These are phyloP conservation scores for Suhomyces sp. DNA, from an alignment of 805 yeast genomes.

Conservation along the genomic window DNA sequence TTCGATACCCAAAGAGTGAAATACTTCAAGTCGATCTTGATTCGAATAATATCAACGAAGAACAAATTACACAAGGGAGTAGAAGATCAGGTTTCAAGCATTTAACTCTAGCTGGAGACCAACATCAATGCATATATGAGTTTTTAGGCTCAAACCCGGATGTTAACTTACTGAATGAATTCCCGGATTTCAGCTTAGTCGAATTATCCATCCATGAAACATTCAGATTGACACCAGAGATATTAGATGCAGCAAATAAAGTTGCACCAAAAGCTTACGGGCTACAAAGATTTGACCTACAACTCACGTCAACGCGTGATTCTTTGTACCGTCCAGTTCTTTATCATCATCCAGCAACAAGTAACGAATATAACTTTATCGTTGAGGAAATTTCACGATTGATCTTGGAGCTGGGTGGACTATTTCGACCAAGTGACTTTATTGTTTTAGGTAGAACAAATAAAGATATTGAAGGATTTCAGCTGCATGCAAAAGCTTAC, in stretches of 20 bases:
- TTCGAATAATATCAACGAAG: too few species aligned
- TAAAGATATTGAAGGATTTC: constrained; percentile 42
- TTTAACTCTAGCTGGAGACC: constrained; percentile 68
- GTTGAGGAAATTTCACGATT: constrained; percentile 45
- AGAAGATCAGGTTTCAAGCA: constrained; percentile 47
- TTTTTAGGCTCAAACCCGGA: constrained; percentile 55
- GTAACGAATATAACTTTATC: constrained; percentile 45
- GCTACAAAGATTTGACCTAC: constrained; percentile 2
- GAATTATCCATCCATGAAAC: constrained; percentile 48
- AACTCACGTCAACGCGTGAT: constrained; percentile 14
- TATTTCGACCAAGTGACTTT: constrained; percentile 47
- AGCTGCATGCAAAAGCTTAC: constrained; percentile 32
- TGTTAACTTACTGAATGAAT: constrained; percentile 20
- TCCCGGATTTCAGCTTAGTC: constrained; percentile 19
- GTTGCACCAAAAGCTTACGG: constrained; percentile 12
- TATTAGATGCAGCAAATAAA: constrained; percentile 43
- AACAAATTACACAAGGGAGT: too few species aligned
- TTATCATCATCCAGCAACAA: constrained; percentile 13
- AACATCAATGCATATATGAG: constrained; percentile 66
- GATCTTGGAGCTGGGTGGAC: constrained; percentile 40
- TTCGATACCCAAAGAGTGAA: constrained; percentile 32
- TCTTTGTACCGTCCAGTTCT: constrained; percentile 25
- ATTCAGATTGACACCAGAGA: constrained; percentile 62
- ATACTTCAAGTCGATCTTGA: too few species aligned
- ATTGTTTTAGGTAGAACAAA: constrained; percentile 56